Percentiles rank a stretch among this genome's conserved stretches.
Conservation (phyloP, 176 grass and related monocot species). For the Thalia dealbata region DNA sequence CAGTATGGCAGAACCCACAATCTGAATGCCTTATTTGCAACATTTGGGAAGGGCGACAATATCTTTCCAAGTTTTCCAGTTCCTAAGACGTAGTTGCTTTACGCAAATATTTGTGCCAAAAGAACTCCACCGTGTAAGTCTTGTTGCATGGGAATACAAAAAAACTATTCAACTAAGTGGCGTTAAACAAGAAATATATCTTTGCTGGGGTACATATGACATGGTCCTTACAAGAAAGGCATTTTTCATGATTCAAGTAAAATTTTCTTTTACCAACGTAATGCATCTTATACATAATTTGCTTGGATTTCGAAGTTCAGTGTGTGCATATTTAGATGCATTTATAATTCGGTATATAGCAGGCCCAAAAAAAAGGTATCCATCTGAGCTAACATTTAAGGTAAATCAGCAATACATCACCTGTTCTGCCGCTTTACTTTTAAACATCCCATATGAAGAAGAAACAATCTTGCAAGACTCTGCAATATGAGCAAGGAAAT, state of each 20-base stretch:
- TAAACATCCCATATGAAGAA: conserved; percentile 78
- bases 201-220: too few relatives aligned
- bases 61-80: neutral
- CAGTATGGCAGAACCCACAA: neutral
- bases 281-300: too few relatives aligned
- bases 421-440: conserved; percentile 90
- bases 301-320: too few relatives aligned
- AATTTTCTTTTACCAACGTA: too few relatives aligned
- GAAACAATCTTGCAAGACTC: conserved; percentile 91
- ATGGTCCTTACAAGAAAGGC: too few relatives aligned
- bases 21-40: neutral
- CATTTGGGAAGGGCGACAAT: neutral
- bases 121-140: neutral
- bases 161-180: neutral
- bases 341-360: neutral
- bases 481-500: conserved; percentile 70
- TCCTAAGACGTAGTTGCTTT: neutral
- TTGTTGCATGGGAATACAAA: too few relatives aligned
- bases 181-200: neutral
- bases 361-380: neutral
- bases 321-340: neutral
- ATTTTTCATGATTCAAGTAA: too few relatives aligned
- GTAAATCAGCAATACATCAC: conserved; percentile 14
- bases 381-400: neutral
- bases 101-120: neutral